A percentile compares a stretch with the other conserved stretches of the same genome.
phyloP scores from a whole-genome alignment of 179 eudicot species.

The Gypsophila paniculata region DNA sequence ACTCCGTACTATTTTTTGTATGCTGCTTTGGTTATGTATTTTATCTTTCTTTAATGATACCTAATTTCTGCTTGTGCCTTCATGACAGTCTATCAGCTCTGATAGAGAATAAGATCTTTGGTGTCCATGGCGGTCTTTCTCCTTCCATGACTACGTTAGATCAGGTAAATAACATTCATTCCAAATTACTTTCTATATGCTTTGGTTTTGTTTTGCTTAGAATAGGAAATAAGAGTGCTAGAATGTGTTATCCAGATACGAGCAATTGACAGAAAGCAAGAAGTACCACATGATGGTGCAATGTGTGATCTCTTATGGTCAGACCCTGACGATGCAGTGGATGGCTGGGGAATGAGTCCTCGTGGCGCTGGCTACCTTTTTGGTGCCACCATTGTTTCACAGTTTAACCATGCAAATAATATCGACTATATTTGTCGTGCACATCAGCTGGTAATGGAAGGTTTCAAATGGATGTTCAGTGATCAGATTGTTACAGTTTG shows the following conservation, averaged over 20 bases:
- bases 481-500: slow-evolving; percentile 93
- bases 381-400: slow-evolving; percentile 64
- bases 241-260: slow-evolving; percentile 54
- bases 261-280: slow-evolving; percentile 87
- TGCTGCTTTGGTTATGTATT: background rate
- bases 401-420: slow-evolving; percentile 75
- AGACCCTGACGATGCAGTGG: slow-evolving; percentile 89
- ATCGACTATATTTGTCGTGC: slow-evolving; percentile 92
- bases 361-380: slow-evolving; percentile 95
- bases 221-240: background rate
- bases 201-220: background rate
- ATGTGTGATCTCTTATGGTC: slow-evolving; percentile 99
- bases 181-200: background rate
- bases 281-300: slow-evolving; percentile 93
- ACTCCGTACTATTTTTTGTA: background rate
- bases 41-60: slow-evolving; percentile 5
- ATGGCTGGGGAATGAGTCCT: slow-evolving; percentile 94
- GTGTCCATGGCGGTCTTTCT: slow-evolving; percentile 96
- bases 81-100: slow-evolving; percentile 80
- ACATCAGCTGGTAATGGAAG: slow-evolving; percentile 97
- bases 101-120: slow-evolving; percentile 83
- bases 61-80: slow-evolving; percentile 6
- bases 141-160: slow-evolving; percentile 73
- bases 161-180: slow-evolving; percentile 48
- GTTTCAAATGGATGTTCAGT: slow-evolving; percentile 91